These are phyloP conservation scores for Halophytophthora batemanensis DNA, from an alignment of 352 stramenopile genomes.

Conservation along the genomic window DNA sequence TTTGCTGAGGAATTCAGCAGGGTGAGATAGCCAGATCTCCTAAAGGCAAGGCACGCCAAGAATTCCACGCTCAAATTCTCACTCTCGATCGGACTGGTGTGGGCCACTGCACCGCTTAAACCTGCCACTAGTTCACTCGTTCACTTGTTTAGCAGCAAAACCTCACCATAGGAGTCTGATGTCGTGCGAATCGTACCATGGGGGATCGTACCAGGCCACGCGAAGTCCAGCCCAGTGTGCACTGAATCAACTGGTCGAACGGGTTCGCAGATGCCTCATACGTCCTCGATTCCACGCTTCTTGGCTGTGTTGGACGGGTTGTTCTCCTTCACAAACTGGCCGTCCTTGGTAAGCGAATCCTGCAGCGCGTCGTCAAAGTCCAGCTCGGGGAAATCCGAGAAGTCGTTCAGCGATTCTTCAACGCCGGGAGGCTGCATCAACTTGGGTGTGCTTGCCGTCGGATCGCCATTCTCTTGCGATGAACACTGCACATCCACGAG, in stretches of 20 bases:
- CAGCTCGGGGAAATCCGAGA: constrained; percentile 69
- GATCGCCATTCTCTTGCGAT: constrained; percentile 4
- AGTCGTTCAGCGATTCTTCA: constrained; percentile 69
- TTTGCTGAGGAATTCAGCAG: too few species aligned
- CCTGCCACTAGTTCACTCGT: too few species aligned
- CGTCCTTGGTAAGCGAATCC: constrained; percentile 30
- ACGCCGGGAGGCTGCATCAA: constrained; percentile 24
- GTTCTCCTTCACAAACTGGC: constrained; percentile 68
- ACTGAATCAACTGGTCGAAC: background rate
- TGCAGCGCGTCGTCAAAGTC: constrained; percentile 71
- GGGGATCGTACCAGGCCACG: too few species aligned
- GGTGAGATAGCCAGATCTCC: too few species aligned
- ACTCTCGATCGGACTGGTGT: too few species aligned
- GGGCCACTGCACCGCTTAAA: too few species aligned
- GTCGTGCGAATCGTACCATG: too few species aligned
- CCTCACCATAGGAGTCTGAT: too few species aligned
- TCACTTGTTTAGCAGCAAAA: too few species aligned
- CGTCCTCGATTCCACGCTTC: constrained; percentile 65
- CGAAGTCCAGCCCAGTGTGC: too few species aligned
- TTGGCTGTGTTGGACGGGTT: constrained; percentile 39
- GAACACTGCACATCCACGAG: constrained; percentile 14
- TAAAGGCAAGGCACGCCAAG: too few species aligned
- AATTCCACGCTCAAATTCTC: too few species aligned
- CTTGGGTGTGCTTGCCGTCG: constrained; percentile 10
- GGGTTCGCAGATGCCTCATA: constrained; percentile 28